Conservation (phyloP, 345 rosid species). For the Salix arbutifolia region DNA sequence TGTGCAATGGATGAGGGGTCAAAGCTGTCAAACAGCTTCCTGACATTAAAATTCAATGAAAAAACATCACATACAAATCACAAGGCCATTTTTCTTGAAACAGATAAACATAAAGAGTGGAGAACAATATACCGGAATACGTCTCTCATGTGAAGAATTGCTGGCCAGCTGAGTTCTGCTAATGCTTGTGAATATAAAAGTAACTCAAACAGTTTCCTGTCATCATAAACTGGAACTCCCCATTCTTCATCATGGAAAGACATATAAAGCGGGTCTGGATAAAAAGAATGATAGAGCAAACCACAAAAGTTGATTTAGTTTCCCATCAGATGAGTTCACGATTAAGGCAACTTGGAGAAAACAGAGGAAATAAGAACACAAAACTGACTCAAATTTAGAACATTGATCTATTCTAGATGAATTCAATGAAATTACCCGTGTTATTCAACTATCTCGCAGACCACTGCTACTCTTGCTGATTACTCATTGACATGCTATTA, state of each 20-base stretch:
- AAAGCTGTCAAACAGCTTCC: constrained; percentile 73
- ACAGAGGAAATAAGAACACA: neutral
- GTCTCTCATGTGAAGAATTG: constrained; percentile 61
- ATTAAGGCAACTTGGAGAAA: neutral
- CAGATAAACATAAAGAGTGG: neutral
- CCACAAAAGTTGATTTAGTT: neutral
- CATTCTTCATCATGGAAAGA: constrained; percentile 80
- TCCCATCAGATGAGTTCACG: neutral
- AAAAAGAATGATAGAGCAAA: neutral
- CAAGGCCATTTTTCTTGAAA: neutral
- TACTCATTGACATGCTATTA: neutral
- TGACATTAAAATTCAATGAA: constrained; percentile 27
- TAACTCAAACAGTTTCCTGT: constrained; percentile 69
- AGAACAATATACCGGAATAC: constrained; percentile 50
- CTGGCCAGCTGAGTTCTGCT: constrained; percentile 87
- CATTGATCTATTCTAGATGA: neutral
- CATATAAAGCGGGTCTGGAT: constrained; percentile 57
- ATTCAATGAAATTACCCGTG: neutral
- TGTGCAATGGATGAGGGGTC: constrained; percentile 56
- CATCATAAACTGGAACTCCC: constrained; percentile 80
- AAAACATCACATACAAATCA: constrained; percentile 4
- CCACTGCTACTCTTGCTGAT: neutral
- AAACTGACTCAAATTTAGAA: neutral
- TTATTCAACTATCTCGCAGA: neutral
- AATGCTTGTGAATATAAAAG: constrained; percentile 92